Evolutionary conservation across 352 stramenopile genomes (phyloP).

Genomic region (Globisporangium nunn): DNA sequence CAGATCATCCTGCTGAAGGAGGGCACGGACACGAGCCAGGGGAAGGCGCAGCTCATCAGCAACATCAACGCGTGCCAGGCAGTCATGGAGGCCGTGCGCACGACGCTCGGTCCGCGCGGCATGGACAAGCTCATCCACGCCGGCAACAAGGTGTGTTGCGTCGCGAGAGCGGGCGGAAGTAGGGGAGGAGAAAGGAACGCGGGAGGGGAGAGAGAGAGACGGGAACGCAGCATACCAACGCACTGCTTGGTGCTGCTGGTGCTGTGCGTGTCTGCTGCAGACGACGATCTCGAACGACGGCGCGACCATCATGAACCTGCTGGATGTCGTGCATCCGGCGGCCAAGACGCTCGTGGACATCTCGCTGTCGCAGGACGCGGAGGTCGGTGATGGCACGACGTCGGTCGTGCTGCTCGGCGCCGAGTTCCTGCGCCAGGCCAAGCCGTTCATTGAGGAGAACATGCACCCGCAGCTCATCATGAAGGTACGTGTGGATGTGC

Average conservation of each 20-base stretch:
- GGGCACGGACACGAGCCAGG: slow-evolving; percentile 98
- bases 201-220: background rate
- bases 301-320: slow-evolving; percentile 97
- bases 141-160: slow-evolving; percentile 46
- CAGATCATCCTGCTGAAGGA: slow-evolving; percentile 99
- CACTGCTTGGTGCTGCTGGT: background rate
- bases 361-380: slow-evolving; percentile 87
- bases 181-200: background rate
- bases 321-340: slow-evolving; percentile 98
- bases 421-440: slow-evolving; percentile 96
- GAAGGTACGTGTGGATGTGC: slow-evolving; percentile 25
- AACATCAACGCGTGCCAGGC: slow-evolving; percentile 90
- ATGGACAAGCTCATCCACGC: slow-evolving; percentile 99
- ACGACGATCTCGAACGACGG: slow-evolving; percentile 99
- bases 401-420: slow-evolving; percentile 96
- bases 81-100: slow-evolving; percentile 96
- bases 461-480: slow-evolving; percentile 92
- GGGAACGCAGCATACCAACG: no score
- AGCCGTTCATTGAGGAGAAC: slow-evolving; percentile 98
- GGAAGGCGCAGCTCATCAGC: slow-evolving; percentile 93
- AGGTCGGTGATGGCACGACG: slow-evolving; percentile 93
- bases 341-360: slow-evolving; percentile 99
- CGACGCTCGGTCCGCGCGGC: slow-evolving; percentile 95
- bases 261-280: slow-evolving; percentile 9
- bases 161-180: background rate